Conservation (phyloP, 257 asterid species). For the Scutellaria barbata region DNA sequence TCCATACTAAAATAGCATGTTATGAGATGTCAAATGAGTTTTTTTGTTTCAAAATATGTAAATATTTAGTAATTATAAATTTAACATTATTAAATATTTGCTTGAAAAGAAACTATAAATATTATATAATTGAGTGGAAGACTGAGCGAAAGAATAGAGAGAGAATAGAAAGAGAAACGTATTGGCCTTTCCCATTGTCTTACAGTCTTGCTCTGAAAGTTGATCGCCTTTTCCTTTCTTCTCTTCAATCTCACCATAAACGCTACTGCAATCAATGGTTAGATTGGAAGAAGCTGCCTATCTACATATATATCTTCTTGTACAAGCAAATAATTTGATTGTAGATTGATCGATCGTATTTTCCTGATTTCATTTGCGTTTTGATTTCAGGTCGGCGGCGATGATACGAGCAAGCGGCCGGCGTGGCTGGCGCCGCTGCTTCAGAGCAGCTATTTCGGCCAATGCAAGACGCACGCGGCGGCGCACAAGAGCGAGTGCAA, state of each 20-base stretch:
- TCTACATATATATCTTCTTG: not conserved
- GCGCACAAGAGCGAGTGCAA: conserved; percentile 95
- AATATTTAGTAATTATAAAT: too few species aligned
- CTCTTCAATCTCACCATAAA: conserved; percentile 7
- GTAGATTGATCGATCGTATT: not conserved
- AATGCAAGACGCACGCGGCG: conserved; percentile 79
- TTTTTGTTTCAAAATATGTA: too few species aligned
- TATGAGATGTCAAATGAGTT: too few species aligned
- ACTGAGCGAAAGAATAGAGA: not conserved
- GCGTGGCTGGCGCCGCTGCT: conserved; percentile 77
- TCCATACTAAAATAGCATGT: too few species aligned
- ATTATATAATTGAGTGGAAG: too few species aligned
- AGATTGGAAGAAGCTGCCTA: not conserved
- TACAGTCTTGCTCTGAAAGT: conserved; percentile 19
- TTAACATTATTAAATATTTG: too few species aligned
- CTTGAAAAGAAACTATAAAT: too few species aligned
- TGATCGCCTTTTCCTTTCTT: conserved; percentile 24
- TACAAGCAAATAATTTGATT: conserved; percentile 2
- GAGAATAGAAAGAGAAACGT: conserved; percentile 29
- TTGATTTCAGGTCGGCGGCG: conserved; percentile 35
- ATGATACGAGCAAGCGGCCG: conserved; percentile 49
- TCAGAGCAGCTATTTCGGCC: conserved; percentile 70
- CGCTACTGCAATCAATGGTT: conserved; percentile 30
- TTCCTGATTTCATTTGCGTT: not conserved
- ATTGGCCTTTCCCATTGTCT: conserved; percentile 27